Evolutionary conservation across 192 early-diverging fungal species (phyloP), one percentile per base, ranked within the genome.

Genomic region (Umbelopsis isabellina): DNA sequence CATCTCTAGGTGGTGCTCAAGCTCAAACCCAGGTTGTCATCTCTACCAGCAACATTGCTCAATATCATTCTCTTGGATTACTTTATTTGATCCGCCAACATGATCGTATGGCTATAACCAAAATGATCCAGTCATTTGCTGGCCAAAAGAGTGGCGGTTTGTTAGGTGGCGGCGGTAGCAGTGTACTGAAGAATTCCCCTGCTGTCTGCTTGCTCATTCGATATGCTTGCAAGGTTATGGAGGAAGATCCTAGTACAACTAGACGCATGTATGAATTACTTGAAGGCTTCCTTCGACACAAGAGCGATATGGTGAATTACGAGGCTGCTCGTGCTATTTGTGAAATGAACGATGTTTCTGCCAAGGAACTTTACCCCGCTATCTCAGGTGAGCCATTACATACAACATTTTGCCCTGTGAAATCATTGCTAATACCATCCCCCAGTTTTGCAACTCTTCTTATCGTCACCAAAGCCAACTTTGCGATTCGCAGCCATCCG

Each of bases 251-350:
- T 69, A 86, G 84, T 64, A 81, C 83, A 44, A 80, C 83, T 3
- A 87, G 85, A 20, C 87, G 84, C n/a, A 76, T 99, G 73, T 94
- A 95, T 73, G 90, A 92, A 55, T 74, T 93, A 67, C 80, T 99
- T 68, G 94, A 98, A 75, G 90, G 89, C 20, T 97, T 90, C 90
- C 82, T 98, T 46, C 82, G 93, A 68, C 96, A 98, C 80, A 94
- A 95, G 80, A 96, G 91, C 70, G 98, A 99, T 72, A 98, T 99
- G 94, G 97, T 99, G 46, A 94, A 94, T 67, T 89, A 95, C 69
- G 98, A 99, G 80, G 96, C 98, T 16, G 97, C 97, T 49, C 91
- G 95, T 50, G 95, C 98, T 6, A 94, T 97, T 74, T 98, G 97
- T 82, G 91, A 94, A 61, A 88, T 99, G 68, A 83, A 81, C 35